Evolutionary conservation across 805 yeast genomes (phyloP), one percentile per base, ranked within the genome.

Genomic region (Candida argentea): DNA sequence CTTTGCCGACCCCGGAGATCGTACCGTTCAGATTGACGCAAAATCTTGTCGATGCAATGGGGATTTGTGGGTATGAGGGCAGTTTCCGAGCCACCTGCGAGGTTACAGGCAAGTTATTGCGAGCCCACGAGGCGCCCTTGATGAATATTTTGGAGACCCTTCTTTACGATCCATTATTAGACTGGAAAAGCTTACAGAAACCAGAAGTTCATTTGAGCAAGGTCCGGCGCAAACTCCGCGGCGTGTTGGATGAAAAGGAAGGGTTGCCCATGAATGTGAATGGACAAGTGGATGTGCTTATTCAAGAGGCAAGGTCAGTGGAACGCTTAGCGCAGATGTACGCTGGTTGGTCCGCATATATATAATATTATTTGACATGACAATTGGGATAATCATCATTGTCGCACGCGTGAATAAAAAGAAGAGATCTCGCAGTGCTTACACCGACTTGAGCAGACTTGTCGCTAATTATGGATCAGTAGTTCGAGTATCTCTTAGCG

Each of bases 11-110:
- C 5, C 99, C 99, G 0, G 99, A 91, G 46, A 61, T 84, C 17
- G 98, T 91, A 2, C 99, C 98, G 1, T 91, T 91, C 53, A 63
- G 99, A 38, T 52, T 91, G 26, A 91, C 98, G 0, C 80, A 75
- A 28, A 89, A 91, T 45, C 67, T 91, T 62, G 76, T 76, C 3
- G 95, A 86, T 50, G 96, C 95, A 0, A 64, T 82, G 44, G 97
- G 97, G 2, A 73, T 85, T 0, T 71, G 79, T 25, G 91, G 91
- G 1, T 76, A 83, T 18, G 97, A 91, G 45, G 99, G 98, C 0
- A 67, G 84, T 0, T 91, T 86, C 51, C 66, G 95, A 36, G 74
- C 70, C 31, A 70, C 94, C 0, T 77, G 94, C 45, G 97, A 89
- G 46, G 85, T 86, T 0, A 80, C 95, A 0, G 68, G 83, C 43